Conservation (phyloP, 2,329 filamentous ascomycete genomes). For the Pestalotiopsis sp. region DNA sequence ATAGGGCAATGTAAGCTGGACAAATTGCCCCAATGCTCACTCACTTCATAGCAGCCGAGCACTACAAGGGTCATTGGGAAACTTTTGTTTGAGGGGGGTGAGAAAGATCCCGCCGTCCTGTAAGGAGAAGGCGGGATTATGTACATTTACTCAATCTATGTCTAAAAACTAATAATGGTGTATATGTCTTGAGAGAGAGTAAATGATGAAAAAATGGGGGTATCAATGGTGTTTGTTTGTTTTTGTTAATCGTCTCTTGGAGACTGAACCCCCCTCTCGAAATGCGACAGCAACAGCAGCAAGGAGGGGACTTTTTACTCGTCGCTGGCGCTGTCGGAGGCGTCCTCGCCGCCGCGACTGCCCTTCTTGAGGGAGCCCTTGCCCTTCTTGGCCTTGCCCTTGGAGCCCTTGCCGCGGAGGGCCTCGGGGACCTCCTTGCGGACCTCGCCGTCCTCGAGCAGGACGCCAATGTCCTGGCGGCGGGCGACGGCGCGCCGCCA, state of each 20-base stretch:
- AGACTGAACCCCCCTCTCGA: not conserved
- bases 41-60: not conserved
- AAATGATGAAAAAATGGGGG: constrained; percentile 6
- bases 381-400: constrained; percentile 43
- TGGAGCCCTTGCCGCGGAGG: constrained; percentile 43
- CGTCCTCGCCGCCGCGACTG: constrained; percentile 29
- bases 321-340: constrained; percentile 35
- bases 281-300: not conserved
- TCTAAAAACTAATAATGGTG: constrained; percentile 1
- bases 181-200: not conserved
- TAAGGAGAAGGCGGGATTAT: not conserved
- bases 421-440: constrained; percentile 45
- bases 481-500: constrained; percentile 47
- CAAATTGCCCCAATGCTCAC: not conserved
- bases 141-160: constrained; percentile 13
- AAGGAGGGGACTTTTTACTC: constrained; percentile 17
- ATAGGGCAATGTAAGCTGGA: not conserved
- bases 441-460: constrained; percentile 46
- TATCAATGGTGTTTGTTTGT: not conserved
- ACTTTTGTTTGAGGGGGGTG: constrained; percentile 3
- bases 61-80: not conserved
- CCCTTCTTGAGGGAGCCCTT: constrained; percentile 35
- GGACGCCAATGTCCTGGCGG: constrained; percentile 42
- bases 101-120: not conserved
- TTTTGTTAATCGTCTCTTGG: not conserved